Base-by-base conservation (phyloP, 768 basidiomycete species). In the Boletus pseudo-olivaceus region DNA sequence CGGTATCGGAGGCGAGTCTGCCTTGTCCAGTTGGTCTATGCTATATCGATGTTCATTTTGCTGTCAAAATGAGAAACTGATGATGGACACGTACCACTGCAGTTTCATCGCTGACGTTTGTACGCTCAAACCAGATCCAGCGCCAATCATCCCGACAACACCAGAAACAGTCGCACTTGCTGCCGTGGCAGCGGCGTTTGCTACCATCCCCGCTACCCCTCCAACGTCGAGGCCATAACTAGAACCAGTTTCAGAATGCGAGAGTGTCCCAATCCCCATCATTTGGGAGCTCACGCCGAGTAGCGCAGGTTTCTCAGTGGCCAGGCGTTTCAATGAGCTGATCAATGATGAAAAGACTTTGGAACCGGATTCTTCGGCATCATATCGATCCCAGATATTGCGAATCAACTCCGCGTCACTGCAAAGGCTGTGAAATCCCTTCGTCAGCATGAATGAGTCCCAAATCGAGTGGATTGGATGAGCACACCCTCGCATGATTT, bases 11-110 rank as follows among this genome's bases (percentile, higher is more conserved):
- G 97, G 97, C 0, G 94, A 84, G 61, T 99, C 97, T 0, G 93
- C 89, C 70, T 99, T 99, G 75, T 99, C 96, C 12, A 98, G 82
- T 69, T 98, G 97, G 67, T 99, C 96, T 61, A 99, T 98, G 67
- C 95, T 97, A 62, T 5, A 17, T 1, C 8, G 37, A 23, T 10
- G n/a, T 47, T 35, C 20, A 37, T n/a, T 32, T 53, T 7, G 33
- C 8, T 12, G 43, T 9, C 26, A 27, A 23, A 37, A 19, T 23
- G 32, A 33, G 38, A 34, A 4, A n/a, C 5, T 3, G 1, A 15
- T 34, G 14, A 32, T 17, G 39, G 11, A 20, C 5, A 74, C 83
- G 39, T 56, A 94, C 94, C 95, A 93, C 69, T 94, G 92, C 26
- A 97, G 68, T 67, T 94, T 96, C 88, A 96, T 91, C 0, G 85